Conservation (phyloP, 1,284 basidiomycete species). For the Trametes versicolor region DNA sequence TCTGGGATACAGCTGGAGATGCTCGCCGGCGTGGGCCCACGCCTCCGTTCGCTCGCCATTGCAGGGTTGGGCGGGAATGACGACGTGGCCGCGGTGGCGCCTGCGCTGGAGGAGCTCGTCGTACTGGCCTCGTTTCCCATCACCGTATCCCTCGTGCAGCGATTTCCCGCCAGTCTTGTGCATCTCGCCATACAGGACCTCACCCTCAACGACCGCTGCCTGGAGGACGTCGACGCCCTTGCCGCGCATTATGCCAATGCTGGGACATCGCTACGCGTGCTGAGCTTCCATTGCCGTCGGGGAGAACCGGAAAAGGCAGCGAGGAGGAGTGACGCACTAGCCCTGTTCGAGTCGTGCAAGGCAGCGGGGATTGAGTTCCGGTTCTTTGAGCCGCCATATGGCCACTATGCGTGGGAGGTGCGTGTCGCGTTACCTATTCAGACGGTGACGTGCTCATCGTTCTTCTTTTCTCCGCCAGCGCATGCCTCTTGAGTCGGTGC, state of each 20-base stretch:
- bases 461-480: background rate
- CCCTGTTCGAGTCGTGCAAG: slow-evolving; percentile 20
- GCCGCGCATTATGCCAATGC: slow-evolving; percentile 9
- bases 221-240: background rate
- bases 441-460: background rate
- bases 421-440: background rate
- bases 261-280: slow-evolving; percentile 6
- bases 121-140: background rate
- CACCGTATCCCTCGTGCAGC: background rate
- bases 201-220: background rate
- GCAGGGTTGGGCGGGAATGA: background rate
- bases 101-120: background rate
- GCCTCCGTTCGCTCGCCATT: slow-evolving; percentile 16
- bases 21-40: slow-evolving; percentile 12
- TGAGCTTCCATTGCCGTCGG: slow-evolving; percentile 19
- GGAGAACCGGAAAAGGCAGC: background rate
- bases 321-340: slow-evolving; percentile 3
- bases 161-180: slow-evolving; percentile 16
- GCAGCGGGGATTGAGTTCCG: slow-evolving; percentile 15
- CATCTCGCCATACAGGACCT: slow-evolving; percentile 17
- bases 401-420: slow-evolving; percentile 29
- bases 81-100: slow-evolving; percentile 10
- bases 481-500: slow-evolving; percentile 7
- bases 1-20: background rate
- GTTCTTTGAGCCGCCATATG: slow-evolving; percentile 23